A percentile compares a stretch with the other conserved stretches of the same genome.
phyloP scores from a whole-genome alignment of 331 rosid species.

The Acacia concinna region DNA sequence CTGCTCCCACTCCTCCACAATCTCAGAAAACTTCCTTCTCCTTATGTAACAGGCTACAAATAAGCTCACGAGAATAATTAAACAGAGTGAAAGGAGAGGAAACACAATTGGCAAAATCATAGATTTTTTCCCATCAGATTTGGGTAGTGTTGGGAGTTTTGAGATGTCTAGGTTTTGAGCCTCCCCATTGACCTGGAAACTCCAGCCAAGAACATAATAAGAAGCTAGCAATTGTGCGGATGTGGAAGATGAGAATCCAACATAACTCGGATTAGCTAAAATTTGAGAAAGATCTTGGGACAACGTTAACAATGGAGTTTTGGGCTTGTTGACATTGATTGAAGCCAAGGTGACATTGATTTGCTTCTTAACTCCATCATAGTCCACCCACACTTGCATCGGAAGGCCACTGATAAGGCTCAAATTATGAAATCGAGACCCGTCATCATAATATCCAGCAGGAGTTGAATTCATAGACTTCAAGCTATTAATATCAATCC shows the following conservation, averaged over 20 bases:
- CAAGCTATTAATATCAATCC: background rate
- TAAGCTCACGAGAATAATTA: conserved; percentile 14
- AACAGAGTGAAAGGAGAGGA: conserved; percentile 24
- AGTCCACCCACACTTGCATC: conserved; percentile 49
- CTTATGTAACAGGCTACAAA: background rate
- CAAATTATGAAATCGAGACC: conserved; percentile 17
- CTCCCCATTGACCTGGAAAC: conserved; percentile 42
- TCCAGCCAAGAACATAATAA: conserved; percentile 51
- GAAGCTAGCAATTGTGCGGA: background rate
- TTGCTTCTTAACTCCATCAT: conserved; percentile 34
- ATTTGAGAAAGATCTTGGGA: conserved; percentile 32
- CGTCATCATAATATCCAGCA: background rate
- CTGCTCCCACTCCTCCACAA: background rate
- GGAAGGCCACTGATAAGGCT: conserved; percentile 38
- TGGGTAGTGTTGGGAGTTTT: conserved; percentile 37
- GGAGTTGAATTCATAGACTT: background rate
- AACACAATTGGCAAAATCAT: conserved; percentile 25
- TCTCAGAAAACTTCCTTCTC: background rate
- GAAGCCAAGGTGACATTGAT: conserved; percentile 45
- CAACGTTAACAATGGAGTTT: conserved; percentile 32
- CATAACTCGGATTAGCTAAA: conserved; percentile 37
- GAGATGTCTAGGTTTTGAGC: conserved; percentile 30
- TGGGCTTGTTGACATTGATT: conserved; percentile 25
- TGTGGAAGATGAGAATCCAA: conserved; percentile 51
- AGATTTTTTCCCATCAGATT: background rate